Percentiles rank a stretch among this genome's conserved stretches.
These are phyloP conservation scores for Penicillium pancosmium DNA, from an alignment of 495 filamentous ascomycete species.

Conservation along the genomic window DNA sequence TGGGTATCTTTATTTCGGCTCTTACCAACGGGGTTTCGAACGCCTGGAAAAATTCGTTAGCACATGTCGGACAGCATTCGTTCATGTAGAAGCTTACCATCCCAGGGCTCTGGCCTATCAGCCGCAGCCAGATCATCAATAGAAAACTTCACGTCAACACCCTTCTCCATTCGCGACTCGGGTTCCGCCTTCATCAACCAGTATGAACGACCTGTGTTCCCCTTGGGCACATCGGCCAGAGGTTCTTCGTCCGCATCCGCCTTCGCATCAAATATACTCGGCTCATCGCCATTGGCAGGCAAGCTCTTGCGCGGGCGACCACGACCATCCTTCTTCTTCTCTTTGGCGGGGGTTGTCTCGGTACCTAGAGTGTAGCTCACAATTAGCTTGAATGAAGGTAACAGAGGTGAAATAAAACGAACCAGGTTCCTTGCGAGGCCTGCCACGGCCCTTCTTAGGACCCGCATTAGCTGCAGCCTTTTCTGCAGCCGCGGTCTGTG, in stretches of 20 bases:
- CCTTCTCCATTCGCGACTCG: slow-evolving; percentile 81
- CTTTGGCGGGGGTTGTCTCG: slow-evolving; percentile 8
- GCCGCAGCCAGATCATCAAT: slow-evolving; percentile 83
- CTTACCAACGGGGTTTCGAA: slow-evolving; percentile 60
- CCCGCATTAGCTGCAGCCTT: slow-evolving; percentile 5
- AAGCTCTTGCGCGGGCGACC: slow-evolving; percentile 33
- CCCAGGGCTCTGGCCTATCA: slow-evolving; percentile 81
- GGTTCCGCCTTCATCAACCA: slow-evolving; percentile 98
- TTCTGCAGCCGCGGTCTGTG: slow-evolving; percentile 12
- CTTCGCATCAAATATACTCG: slow-evolving; percentile 15
- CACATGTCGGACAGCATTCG: background rate
- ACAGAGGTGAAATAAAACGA: background rate
- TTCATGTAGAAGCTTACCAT: slow-evolving; percentile 57
- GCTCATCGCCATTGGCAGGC: slow-evolving; percentile 18
- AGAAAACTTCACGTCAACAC: slow-evolving; percentile 86
- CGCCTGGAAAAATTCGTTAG: slow-evolving; percentile 37
- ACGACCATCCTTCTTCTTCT: slow-evolving; percentile 25
- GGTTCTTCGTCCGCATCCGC: slow-evolving; percentile 10
- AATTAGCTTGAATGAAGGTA: background rate
- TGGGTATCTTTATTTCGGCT: background rate
- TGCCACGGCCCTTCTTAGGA: slow-evolving; percentile 28
- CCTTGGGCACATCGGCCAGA: slow-evolving; percentile 9
- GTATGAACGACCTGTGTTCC: slow-evolving; percentile 50
- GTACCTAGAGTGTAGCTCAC: slow-evolving; percentile 4
- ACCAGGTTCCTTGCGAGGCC: slow-evolving; percentile 36